Percentiles rank a stretch among this genome's conserved stretches.
phyloP scores from a whole-genome alignment of 2,329 filamentous ascomycete species.

The Chrysoporthe austroafricana region DNA sequence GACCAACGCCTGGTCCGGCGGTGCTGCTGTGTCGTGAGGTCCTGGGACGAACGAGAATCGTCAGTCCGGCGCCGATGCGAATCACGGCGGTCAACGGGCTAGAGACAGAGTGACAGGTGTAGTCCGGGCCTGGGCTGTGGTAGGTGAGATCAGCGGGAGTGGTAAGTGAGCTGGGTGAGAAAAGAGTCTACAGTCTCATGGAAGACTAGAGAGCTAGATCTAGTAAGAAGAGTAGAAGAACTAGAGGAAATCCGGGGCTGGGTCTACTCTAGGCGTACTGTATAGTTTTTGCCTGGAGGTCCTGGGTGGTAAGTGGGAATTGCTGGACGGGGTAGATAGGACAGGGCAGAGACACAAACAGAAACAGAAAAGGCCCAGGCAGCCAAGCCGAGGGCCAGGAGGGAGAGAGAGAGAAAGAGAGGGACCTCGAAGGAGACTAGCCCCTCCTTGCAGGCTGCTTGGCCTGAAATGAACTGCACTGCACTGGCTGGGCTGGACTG shows the following conservation, averaged over 20 bases:
- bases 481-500: background rate
- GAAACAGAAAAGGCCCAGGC: conserved; percentile 10
- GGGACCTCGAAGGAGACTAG: conserved; percentile 9
- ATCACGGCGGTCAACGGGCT: background rate
- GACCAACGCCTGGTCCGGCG: no score
- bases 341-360: background rate
- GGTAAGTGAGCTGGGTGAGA: background rate
- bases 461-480: background rate
- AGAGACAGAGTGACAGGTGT: background rate
- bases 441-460: conserved; percentile 3
- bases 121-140: background rate
- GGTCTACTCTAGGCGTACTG: conserved; percentile 5
- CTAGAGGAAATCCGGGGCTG: conserved; percentile 14
- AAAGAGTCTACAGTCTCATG: background rate
- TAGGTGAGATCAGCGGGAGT: background rate
- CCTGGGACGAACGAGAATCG: background rate
- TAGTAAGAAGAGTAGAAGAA: conserved; percentile 4
- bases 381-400: background rate
- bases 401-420: background rate
- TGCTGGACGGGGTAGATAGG: background rate
- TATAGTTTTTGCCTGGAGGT: conserved; percentile 6
- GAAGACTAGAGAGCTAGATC: conserved; percentile 3
- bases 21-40: no score
- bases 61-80: background rate
- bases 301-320: background rate